A percentile compares a stretch with the other conserved stretches of the same genome.
Evolutionary conservation across 768 basidiomycete species (phyloP).

Genomic region (Suillus subalutaceus): DNA sequence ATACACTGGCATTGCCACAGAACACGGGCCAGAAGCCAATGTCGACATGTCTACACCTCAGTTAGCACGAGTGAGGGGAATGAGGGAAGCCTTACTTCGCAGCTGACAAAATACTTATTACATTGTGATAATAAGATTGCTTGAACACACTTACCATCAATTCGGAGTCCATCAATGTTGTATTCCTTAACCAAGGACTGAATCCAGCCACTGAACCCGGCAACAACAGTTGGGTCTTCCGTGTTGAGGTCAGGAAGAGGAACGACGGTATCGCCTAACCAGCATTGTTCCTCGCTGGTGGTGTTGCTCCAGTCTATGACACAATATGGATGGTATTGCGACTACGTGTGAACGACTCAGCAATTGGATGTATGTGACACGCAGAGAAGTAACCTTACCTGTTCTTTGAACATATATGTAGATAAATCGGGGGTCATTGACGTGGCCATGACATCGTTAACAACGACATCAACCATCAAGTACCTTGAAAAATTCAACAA

Average conservation of each 20-base stretch:
- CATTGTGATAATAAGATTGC: neutral
- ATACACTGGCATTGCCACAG: constrained; percentile 74
- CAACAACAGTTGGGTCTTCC: constrained; percentile 61
- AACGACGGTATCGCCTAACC: constrained; percentile 79
- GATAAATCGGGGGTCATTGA: constrained; percentile 65
- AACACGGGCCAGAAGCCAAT: constrained; percentile 79
- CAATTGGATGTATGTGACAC: neutral
- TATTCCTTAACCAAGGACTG: constrained; percentile 67
- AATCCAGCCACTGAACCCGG: constrained; percentile 72
- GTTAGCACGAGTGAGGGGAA: neutral
- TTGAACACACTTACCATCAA: constrained; percentile 55
- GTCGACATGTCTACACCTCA: constrained; percentile 59
- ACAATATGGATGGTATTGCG: constrained; percentile 80
- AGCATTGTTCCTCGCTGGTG: constrained; percentile 75
- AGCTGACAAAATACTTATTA: constrained; percentile 20
- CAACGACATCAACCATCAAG: constrained; percentile 84
- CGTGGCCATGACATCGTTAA: constrained; percentile 84
- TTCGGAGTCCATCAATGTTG: constrained; percentile 82
- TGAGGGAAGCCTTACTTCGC: constrained; percentile 32
- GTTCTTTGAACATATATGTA: constrained; percentile 66
- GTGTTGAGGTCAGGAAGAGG: constrained; percentile 83
- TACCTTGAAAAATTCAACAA: constrained; percentile 43
- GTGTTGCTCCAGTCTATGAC: constrained; percentile 69
- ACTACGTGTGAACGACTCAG: constrained; percentile 34
- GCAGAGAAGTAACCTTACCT: constrained; percentile 38